Conservation (phyloP, 73 alveolate species). For the Paramecium bursaria region DNA sequence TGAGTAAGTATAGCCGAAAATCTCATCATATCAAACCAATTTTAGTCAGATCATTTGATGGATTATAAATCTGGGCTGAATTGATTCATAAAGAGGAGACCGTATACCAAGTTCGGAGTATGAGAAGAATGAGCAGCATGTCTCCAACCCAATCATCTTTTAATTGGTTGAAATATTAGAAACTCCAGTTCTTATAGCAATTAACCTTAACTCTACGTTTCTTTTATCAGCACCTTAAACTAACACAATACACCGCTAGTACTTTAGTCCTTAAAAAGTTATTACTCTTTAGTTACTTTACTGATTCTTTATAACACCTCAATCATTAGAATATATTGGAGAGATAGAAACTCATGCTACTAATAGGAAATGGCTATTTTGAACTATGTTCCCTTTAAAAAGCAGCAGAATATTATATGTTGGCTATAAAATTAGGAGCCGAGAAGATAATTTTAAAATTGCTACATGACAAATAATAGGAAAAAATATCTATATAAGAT, state of each 20-base stretch:
- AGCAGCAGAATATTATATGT: not conserved
- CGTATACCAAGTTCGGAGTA: not conserved
- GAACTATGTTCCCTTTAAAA: not conserved
- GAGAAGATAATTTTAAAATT: not conserved
- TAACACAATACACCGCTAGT: not conserved
- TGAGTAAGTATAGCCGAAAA: constrained; percentile 27
- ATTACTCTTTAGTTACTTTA: constrained; percentile 16
- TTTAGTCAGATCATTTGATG: constrained; percentile 20
- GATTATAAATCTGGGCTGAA: not conserved
- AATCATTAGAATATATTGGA: not conserved
- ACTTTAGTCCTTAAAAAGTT: constrained; percentile 40
- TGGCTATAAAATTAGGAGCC: constrained; percentile 4
- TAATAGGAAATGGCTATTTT: constrained; percentile 22
- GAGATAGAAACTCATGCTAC: constrained; percentile 5
- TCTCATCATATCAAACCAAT: constrained; percentile 44
- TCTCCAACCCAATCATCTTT: constrained; percentile 30
- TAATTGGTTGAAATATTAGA: constrained; percentile 27
- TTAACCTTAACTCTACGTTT: not conserved
- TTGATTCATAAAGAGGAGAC: constrained; percentile 27
- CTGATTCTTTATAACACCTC: not conserved
- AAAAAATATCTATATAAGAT: constrained; percentile 11
- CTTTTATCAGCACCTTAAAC: not conserved
- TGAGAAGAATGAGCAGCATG: constrained; percentile 21
- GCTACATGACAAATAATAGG: not conserved
- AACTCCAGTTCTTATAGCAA: not conserved